phyloP scores from a whole-genome alignment of 768 basidiomycete species.

The Pholiota molesta region DNA sequence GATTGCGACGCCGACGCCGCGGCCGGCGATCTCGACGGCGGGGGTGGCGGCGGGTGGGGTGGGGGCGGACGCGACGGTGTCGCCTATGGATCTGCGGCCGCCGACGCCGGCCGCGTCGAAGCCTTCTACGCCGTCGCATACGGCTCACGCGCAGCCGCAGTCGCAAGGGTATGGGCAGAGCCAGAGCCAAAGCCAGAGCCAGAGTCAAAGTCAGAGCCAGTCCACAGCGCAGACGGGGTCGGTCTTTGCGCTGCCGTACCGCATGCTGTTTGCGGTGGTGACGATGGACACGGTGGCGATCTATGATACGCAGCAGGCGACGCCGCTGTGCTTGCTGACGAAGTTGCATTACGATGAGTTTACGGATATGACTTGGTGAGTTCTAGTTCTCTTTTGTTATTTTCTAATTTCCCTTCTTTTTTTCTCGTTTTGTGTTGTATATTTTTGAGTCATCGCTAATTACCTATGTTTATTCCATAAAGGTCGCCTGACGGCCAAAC shows the following conservation, averaged over 20 bases:
- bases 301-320: slow-evolving; percentile 96
- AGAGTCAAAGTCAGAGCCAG: slow-evolving; percentile 3
- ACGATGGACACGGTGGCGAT: slow-evolving; percentile 96
- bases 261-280: slow-evolving; percentile 93
- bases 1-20: slow-evolving; percentile 55
- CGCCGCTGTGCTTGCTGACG: slow-evolving; percentile 88
- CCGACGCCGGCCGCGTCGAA: slow-evolving; percentile 66
- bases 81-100: slow-evolving; percentile 56
- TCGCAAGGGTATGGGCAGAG: slow-evolving; percentile 1
- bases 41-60: slow-evolving; percentile 1
- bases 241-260: slow-evolving; percentile 88
- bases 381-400: slow-evolving; percentile 28
- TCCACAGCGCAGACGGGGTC: slow-evolving; percentile 46
- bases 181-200: neutral
- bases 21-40: slow-evolving; percentile 35
- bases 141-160: neutral
- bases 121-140: slow-evolving; percentile 50
- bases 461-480: slow-evolving; percentile 5
- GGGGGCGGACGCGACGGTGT: slow-evolving; percentile 53
- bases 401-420: neutral
- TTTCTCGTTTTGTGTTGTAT: too few species aligned
- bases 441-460: neutral
- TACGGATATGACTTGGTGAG: slow-evolving; percentile 94
- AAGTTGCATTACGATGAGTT: slow-evolving; percentile 98
- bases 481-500: slow-evolving; percentile 98